Evolutionary conservation across 495 filamentous ascomycete species (phyloP), one percentile per base, ranked within the genome.

Genomic region (Xylaria cubensis): DNA sequence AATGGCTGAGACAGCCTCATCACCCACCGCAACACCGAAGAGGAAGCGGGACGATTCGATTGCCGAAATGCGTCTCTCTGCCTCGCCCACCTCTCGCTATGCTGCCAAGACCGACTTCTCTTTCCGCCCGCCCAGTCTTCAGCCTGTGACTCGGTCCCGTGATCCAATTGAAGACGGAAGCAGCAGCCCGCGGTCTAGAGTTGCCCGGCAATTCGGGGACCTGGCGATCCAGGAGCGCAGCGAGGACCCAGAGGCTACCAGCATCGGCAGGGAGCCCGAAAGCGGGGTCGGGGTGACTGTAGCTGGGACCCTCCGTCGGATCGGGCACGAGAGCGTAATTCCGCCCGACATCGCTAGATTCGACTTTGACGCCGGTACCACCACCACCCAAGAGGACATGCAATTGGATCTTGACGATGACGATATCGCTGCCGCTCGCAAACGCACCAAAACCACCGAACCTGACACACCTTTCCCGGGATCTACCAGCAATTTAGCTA

Each of bases 161-260:
- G 64, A 75, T 67, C 55, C 79, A 44, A 24, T 73, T 59, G 82
- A 84, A 32, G 82, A 82, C 42, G 82, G 80, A 53, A 81, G 77
- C 73, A 78, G 77, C 41, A 93, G 91, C 76, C 91, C 92, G 39
- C 86, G 88, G 72, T 87, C 88, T 17, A 86, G 81, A 44, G 90
- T 93, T 65, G 90, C 88, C 71, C 86, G 89, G 73, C 84, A 87
- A 67, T 89, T 94, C 74, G 86, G 88, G 72, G 85, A 89, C 59
- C 82, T 93, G 42, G 87, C 85, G 48, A 68, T 73, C 10, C 0
- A 32, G 17, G 71, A 68, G 41, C 46, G 76, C 32, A 80, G 92
- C 61, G 87, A 84, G 71, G 85, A n/a, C 51, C 51, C 36, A 26
- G 62, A 58, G 39, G 51, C 41, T 51, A 56, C 36, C 51, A 42